phyloP scores from a whole-genome alignment of 116 monocot species.

The Zostera marina region DNA sequence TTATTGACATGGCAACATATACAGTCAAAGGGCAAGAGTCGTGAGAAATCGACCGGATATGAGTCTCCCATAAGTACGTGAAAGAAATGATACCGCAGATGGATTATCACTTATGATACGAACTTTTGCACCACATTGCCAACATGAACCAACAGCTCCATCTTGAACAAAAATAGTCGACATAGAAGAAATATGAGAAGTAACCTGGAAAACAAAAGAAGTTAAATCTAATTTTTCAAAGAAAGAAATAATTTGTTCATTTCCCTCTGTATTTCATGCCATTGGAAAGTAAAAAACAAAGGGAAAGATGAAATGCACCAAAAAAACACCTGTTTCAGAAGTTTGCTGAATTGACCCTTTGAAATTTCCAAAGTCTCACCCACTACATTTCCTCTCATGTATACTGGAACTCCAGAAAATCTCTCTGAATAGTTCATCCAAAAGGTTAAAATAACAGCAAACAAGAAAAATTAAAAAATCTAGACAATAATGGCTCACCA shows the following conservation, averaged over 20 bases:
- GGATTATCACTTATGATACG: conserved; percentile 82
- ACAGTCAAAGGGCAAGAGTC: conserved; percentile 72
- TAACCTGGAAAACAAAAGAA: conserved; percentile 36
- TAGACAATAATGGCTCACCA: conserved; percentile 19
- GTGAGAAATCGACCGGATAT: conserved; percentile 59
- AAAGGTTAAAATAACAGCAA: background rate
- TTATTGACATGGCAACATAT: conserved; percentile 68
- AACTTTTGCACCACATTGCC: conserved; percentile 77
- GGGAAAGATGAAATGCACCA: background rate
- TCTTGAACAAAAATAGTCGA: conserved; percentile 75
- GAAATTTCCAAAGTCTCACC: conserved; percentile 47
- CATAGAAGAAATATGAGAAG: conserved; percentile 73
- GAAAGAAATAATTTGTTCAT: background rate
- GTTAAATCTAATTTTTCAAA: background rate
- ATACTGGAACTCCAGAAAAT: conserved; percentile 38
- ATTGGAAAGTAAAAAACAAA: background rate
- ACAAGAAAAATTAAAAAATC: conserved; percentile 3
- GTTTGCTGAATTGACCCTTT: conserved; percentile 60
- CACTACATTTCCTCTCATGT: conserved; percentile 53
- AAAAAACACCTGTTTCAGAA: conserved; percentile 69
- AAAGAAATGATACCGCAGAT: conserved; percentile 41
- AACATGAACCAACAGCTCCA: conserved; percentile 53
- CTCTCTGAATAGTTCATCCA: conserved; percentile 18
- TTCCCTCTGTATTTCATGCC: background rate
- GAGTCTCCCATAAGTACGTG: conserved; percentile 41